Evolutionary conservation across 1,139 yeast genomes (phyloP).

Genomic region (Wickerhamomyces sp.): DNA sequence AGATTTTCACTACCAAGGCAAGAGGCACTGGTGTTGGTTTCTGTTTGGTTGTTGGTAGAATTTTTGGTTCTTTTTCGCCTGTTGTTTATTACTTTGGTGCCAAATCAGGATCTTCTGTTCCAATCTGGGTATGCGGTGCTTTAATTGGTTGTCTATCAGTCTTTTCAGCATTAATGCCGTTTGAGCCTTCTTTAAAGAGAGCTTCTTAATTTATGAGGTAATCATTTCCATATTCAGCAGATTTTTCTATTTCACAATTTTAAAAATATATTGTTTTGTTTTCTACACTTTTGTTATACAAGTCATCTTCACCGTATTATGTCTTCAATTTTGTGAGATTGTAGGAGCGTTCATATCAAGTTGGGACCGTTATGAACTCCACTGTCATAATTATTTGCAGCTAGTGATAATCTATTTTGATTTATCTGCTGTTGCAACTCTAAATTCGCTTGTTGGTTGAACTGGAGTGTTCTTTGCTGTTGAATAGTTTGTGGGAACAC

Average conservation of each 20-base stretch:
- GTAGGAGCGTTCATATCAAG: not conserved
- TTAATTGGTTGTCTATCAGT: conserved; percentile 42
- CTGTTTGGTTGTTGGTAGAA: conserved; percentile 39
- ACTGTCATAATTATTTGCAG: not conserved
- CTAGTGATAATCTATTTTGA: conserved; percentile 2
- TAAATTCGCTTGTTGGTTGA: conserved; percentile 23
- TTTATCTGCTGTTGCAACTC: conserved; percentile 20
- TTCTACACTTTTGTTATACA: too few relatives aligned
- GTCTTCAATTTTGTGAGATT: not conserved
- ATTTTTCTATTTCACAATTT: too few relatives aligned
- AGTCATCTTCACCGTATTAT: not conserved
- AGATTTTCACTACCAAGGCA: conserved; percentile 46
- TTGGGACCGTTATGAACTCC: not conserved
- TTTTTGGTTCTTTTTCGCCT: conserved; percentile 44
- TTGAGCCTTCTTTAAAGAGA: conserved; percentile 38
- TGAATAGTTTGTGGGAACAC: conserved; percentile 60
- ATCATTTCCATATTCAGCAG: too few relatives aligned
- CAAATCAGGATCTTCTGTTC: conserved; percentile 39
- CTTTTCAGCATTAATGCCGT: conserved; percentile 41
- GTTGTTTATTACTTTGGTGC: conserved; percentile 45
- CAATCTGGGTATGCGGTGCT: conserved; percentile 60
- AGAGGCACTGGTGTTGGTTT: conserved; percentile 50
- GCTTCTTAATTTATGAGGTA: conserved; percentile 5
- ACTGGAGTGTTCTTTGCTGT: conserved; percentile 27
- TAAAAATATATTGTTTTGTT: too few relatives aligned